A percentile compares a stretch with the other conserved stretches of the same genome.
Conservation (phyloP, 2,329 filamentous ascomycete genomes). For the Epichloe sylvatica region DNA sequence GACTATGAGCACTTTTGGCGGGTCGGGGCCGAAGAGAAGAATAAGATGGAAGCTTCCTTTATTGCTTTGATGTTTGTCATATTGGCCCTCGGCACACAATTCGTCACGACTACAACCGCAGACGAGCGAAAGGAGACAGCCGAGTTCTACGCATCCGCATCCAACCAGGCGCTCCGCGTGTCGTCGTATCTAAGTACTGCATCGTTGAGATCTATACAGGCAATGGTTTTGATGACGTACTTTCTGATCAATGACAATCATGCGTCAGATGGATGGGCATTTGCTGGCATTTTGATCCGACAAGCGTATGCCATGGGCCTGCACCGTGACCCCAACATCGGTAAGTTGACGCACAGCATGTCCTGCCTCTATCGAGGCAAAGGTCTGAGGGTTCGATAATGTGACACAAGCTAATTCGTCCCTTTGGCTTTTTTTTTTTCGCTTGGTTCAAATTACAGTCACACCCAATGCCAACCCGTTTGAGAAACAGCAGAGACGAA, state of each 20-base stretch:
- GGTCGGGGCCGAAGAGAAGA: conserved; percentile 41
- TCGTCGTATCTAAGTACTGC: conserved; percentile 65
- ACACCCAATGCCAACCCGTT: conserved; percentile 51
- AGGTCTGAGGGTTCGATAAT: no score
- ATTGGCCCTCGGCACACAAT: conserved; percentile 66
- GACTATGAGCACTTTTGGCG: conserved; percentile 72
- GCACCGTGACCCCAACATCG: conserved; percentile 65
- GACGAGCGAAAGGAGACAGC: conserved; percentile 59
- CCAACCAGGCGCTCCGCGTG: conserved; percentile 62
- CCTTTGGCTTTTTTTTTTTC: background rate
- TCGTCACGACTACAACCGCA: conserved; percentile 45
- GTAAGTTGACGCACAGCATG: conserved; percentile 17
- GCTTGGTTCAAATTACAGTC: conserved; percentile 21
- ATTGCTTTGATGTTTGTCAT: conserved; percentile 64
- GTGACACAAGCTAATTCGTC: background rate
- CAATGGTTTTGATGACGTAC: conserved; percentile 69
- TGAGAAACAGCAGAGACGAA: conserved; percentile 66
- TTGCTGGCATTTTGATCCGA: conserved; percentile 61
- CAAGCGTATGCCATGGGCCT: conserved; percentile 73
- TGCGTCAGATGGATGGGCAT: conserved; percentile 69
- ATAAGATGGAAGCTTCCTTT: conserved; percentile 50
- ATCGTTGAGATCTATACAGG: conserved; percentile 58
- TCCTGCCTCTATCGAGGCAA: background rate
- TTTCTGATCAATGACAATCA: conserved; percentile 81
- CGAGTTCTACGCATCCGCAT: conserved; percentile 69